Conservation (phyloP, 257 asterid species). For the Solanum bulbocastanum region DNA sequence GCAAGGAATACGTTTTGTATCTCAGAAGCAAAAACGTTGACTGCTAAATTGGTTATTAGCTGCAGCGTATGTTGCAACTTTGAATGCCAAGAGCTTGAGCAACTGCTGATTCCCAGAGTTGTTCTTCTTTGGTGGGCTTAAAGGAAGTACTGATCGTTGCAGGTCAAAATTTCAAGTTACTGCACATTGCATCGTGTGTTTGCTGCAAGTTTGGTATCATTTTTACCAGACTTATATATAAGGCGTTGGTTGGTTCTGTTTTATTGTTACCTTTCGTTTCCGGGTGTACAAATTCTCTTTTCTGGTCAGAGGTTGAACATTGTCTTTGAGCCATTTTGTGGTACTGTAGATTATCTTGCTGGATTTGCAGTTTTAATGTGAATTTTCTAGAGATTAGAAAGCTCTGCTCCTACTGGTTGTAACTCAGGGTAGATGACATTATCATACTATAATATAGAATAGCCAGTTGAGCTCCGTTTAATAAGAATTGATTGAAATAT, state of each 20-base stretch:
- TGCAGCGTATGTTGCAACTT: background rate
- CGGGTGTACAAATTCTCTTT: background rate
- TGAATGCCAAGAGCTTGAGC: background rate
- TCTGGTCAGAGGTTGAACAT: background rate
- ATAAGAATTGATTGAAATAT: background rate
- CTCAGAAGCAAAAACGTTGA: conserved; percentile 68
- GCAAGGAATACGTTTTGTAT: conserved; percentile 87
- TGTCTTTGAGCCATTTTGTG: background rate
- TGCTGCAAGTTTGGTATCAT: conserved; percentile 14
- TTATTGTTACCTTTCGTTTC: background rate
- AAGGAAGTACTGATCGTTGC: background rate
- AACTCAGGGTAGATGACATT: background rate
- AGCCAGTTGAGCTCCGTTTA: background rate
- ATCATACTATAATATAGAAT: background rate
- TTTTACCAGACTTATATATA: background rate
- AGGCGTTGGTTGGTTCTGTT: background rate
- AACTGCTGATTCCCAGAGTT: background rate
- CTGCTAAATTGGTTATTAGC: background rate
- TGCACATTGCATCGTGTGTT: conserved; percentile 6
- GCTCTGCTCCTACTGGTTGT: background rate
- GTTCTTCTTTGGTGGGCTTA: background rate
- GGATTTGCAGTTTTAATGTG: background rate
- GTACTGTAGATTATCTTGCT: background rate
- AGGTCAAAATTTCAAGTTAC: background rate
- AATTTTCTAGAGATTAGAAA: background rate